Conservation (phyloP, 2,329 filamentous ascomycete genomes). For the Ascochyta clinopodiicola region DNA sequence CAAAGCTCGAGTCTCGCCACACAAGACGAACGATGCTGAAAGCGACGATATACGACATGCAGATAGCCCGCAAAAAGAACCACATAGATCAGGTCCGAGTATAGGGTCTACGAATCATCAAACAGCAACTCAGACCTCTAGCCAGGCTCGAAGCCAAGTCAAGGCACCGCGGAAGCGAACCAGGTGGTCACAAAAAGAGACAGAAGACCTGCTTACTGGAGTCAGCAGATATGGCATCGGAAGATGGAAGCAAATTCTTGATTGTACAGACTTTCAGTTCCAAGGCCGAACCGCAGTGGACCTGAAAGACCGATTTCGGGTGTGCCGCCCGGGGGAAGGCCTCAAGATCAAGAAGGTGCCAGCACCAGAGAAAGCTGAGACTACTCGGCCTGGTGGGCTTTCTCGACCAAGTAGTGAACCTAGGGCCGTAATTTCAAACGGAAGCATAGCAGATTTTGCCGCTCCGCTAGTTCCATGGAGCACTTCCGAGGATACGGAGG, state of each 20-base stretch:
- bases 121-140: constrained; percentile 4
- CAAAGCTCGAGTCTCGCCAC: background rate
- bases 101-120: background rate
- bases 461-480: background rate
- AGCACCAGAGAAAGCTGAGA: constrained; percentile 47
- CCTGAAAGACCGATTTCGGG: constrained; percentile 67
- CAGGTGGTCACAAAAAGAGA: constrained; percentile 69
- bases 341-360: constrained; percentile 26
- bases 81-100: background rate
- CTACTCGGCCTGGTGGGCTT: background rate
- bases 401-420: background rate
- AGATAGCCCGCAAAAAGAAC: background rate
- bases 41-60: background rate
- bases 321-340: constrained; percentile 57
- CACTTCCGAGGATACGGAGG: background rate
- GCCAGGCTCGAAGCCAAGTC: constrained; percentile 15
- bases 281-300: constrained; percentile 66
- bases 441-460: background rate
- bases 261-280: constrained; percentile 63
- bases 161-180: constrained; percentile 61
- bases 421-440: background rate
- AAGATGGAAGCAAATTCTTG: constrained; percentile 68
- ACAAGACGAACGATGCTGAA: background rate
- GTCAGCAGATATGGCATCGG: constrained; percentile 68
- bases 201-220: constrained; percentile 62